phyloP scores from a whole-genome alignment of 192 early-diverging fungal species.

The Funneliformis geosporum region DNA sequence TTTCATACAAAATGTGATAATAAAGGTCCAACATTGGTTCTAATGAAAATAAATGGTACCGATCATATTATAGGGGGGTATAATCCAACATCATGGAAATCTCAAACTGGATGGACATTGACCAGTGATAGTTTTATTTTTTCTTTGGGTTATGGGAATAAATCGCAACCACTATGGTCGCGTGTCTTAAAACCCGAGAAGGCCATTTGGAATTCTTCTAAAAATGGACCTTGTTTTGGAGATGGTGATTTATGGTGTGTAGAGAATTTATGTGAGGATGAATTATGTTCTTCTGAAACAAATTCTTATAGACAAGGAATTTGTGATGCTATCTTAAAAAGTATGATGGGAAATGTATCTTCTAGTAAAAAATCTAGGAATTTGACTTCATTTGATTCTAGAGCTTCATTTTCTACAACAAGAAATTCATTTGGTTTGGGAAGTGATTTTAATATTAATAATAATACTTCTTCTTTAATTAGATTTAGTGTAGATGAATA shows the following conservation, averaged over 20 bases:
- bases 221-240: constrained; percentile 2
- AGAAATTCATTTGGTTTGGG: background rate
- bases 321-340: background rate
- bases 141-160: background rate
- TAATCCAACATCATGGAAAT: constrained; percentile 1
- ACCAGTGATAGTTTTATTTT: constrained; percentile 6
- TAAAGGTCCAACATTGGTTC: constrained; percentile 5
- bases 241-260: constrained; percentile 2
- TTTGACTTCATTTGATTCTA: background rate
- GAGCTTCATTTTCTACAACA: background rate
- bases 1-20: background rate
- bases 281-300: background rate
- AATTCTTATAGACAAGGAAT: background rate
- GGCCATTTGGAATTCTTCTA: background rate
- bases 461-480: background rate
- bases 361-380: background rate
- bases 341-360: background rate
- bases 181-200: background rate
- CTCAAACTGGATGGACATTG: background rate
- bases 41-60: background rate
- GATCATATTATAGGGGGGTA: constrained; percentile 10
- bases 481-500: constrained; percentile 12
- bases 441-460: background rate
- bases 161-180: background rate
- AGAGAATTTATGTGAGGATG: background rate